Conservation (phyloP, 768 basidiomycete genomes). For the Suillus alpinus region DNA sequence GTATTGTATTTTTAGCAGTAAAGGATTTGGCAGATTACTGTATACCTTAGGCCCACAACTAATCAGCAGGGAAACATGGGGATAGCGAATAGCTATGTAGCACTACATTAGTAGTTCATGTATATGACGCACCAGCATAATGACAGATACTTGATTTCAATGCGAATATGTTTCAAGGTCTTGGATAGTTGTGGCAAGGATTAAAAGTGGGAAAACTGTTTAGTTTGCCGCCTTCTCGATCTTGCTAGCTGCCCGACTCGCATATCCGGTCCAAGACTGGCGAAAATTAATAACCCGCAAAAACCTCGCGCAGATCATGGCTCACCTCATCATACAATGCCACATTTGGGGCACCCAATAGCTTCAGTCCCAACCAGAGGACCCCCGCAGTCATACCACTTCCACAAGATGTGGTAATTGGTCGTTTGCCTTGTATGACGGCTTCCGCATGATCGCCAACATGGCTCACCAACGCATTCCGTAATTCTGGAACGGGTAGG, state of each 20-base stretch:
- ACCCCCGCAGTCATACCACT: slow-evolving; percentile 98
- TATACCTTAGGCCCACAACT: slow-evolving; percentile 14
- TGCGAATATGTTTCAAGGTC: background rate
- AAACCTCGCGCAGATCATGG: slow-evolving; percentile 6
- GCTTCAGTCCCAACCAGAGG: slow-evolving; percentile 87
- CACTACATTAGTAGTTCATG: slow-evolving; percentile 19
- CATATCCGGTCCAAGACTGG: slow-evolving; percentile 96
- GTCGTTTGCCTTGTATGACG: slow-evolving; percentile 57
- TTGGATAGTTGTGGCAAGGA: background rate
- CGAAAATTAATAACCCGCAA: slow-evolving; percentile 16
- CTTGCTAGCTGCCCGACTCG: slow-evolving; percentile 66
- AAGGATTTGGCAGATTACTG: slow-evolving; percentile 11
- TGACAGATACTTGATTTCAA: slow-evolving; percentile 1
- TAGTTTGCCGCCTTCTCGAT: slow-evolving; percentile 51
- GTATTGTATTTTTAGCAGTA: slow-evolving; percentile 20
- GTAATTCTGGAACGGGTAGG: slow-evolving; percentile 55
- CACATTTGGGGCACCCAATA: slow-evolving; percentile 58
- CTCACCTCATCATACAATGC: slow-evolving; percentile 94
- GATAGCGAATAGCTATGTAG: slow-evolving; percentile 27
- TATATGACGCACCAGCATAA: slow-evolving; percentile 6
- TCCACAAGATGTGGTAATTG: slow-evolving; percentile 80
- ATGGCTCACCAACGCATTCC: slow-evolving; percentile 54
- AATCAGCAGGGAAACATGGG: slow-evolving; percentile 14
- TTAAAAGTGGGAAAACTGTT: background rate
- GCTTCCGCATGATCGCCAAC: slow-evolving; percentile 61